Percentiles rank a stretch among this genome's conserved stretches.
These are phyloP conservation scores for Fusarium euwallaceae DNA, from an alignment of 2,329 filamentous ascomycete genomes.

Conservation along the genomic window DNA sequence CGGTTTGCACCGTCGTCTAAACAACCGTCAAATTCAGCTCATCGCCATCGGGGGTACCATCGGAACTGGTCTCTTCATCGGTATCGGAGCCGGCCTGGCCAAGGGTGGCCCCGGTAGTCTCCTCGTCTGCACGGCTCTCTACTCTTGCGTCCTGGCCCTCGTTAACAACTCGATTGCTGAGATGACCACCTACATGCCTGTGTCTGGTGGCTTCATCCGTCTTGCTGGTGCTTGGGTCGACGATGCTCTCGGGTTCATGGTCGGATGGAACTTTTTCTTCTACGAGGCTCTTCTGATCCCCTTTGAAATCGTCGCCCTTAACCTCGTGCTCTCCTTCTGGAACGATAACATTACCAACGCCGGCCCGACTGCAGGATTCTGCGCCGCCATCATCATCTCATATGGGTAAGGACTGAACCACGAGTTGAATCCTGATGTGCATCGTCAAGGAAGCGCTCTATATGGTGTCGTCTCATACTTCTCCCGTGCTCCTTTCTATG, in stretches of 20 bases:
- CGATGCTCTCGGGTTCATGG: slow-evolving; percentile 42
- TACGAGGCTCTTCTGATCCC: slow-evolving; percentile 51
- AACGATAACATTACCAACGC: slow-evolving; percentile 26
- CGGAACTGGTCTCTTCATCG: slow-evolving; percentile 37
- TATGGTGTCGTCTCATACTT: slow-evolving; percentile 14
- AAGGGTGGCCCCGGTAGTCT: slow-evolving; percentile 37
- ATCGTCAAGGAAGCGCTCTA: slow-evolving; percentile 36
- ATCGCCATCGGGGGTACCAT: slow-evolving; percentile 36
- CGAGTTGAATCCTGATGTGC: slow-evolving; percentile 32
- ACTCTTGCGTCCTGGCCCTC: slow-evolving; percentile 36
- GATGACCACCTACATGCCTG: slow-evolving; percentile 42
- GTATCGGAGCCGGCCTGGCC: slow-evolving; percentile 37
- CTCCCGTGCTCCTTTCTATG: slow-evolving; percentile 4
- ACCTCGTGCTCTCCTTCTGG: slow-evolving; percentile 51
- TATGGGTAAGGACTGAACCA: slow-evolving; percentile 37
- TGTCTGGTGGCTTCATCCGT: slow-evolving; percentile 38
- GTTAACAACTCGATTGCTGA: slow-evolving; percentile 43
- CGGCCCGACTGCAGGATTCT: slow-evolving; percentile 48
- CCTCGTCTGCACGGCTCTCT: slow-evolving; percentile 36
- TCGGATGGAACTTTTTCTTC: slow-evolving; percentile 52
- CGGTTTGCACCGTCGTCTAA: slow-evolving; percentile 40
- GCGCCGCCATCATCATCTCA: slow-evolving; percentile 35
- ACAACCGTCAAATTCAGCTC: slow-evolving; percentile 40
- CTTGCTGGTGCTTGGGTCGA: slow-evolving; percentile 40
- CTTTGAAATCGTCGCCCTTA: slow-evolving; percentile 50